These are phyloP conservation scores for Zizania latifolia DNA, from an alignment of 176 grass and related monocot species.

Conservation along the genomic window DNA sequence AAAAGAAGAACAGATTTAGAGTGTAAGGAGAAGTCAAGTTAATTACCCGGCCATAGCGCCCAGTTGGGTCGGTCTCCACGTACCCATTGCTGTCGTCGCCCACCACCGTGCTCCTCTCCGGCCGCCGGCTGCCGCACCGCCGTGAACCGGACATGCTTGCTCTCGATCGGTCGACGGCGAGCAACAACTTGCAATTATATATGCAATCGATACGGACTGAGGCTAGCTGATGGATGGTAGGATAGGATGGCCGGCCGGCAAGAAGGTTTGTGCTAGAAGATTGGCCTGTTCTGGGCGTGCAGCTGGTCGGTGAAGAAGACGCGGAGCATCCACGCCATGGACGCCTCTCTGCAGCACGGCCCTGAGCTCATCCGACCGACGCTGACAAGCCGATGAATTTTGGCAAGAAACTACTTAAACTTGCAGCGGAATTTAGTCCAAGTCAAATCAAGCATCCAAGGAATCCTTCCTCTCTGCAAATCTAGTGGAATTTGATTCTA, in stretches of 20 bases:
- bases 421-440: too few species aligned
- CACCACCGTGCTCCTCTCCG: neutral
- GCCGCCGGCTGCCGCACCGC: slow-evolving; percentile 15
- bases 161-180: too few species aligned
- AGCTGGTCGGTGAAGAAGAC: slow-evolving; percentile 28
- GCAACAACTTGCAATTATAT: neutral
- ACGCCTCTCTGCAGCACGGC: neutral
- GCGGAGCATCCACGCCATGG: slow-evolving; percentile 53
- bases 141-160: too few species aligned
- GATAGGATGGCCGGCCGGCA: too few species aligned
- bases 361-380: slow-evolving; percentile 55
- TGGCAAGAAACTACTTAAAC: too few species aligned
- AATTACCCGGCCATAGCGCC: slow-evolving; percentile 81
- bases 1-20: neutral
- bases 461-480: neutral
- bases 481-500: neutral
- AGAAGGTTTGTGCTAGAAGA: too few species aligned
- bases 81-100: slow-evolving; percentile 51
- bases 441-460: neutral
- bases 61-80: slow-evolving; percentile 77
- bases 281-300: too few species aligned
- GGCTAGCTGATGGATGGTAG: too few species aligned
- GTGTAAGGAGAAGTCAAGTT: neutral
- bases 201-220: neutral
- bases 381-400: too few species aligned